Evolutionary conservation across 305 asterid species (phyloP).

Genomic region (Fraxinus xanthoxyloides): DNA sequence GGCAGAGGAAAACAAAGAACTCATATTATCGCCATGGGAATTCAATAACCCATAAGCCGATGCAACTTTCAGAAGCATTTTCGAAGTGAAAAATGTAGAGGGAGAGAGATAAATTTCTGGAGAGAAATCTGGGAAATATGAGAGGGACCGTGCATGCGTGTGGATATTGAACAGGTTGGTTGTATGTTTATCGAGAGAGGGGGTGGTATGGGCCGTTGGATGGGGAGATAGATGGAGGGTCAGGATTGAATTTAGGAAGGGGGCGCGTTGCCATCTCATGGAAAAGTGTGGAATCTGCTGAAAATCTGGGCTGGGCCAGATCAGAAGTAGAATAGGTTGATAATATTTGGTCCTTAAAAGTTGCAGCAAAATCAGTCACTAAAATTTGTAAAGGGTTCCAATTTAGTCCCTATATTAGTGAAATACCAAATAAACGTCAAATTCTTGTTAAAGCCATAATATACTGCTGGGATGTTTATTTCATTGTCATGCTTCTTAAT

Average conservation of each 20-base stretch:
- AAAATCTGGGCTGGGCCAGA: neutral
- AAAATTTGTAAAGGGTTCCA: neutral
- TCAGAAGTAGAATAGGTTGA: neutral
- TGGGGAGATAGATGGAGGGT: slow-evolving; percentile 26
- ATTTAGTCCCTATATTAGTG: neutral
- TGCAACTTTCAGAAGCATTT: slow-evolving; percentile 40
- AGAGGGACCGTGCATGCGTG: neutral
- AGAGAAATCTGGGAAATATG: neutral
- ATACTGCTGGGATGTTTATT: too few species aligned
- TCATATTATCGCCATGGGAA: slow-evolving; percentile 15
- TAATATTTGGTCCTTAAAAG: neutral
- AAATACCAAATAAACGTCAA: neutral
- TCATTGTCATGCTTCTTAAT: neutral
- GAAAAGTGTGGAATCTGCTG: neutral
- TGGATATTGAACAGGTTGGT: neutral
- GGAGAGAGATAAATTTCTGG: neutral
- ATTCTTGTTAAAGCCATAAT: too few species aligned
- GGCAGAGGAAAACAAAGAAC: slow-evolving; percentile 22
- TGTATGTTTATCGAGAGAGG: neutral
- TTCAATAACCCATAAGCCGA: slow-evolving; percentile 29
- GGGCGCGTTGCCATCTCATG: slow-evolving; percentile 48
- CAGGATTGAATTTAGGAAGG: slow-evolving; percentile 11
- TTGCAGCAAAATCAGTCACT: neutral
- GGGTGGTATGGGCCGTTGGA: slow-evolving; percentile 23
- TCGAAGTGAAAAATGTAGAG: neutral